These are phyloP conservation scores for Harringtonia aguacate DNA, from an alignment of 2,329 filamentous ascomycete species.

Conservation along the genomic window DNA sequence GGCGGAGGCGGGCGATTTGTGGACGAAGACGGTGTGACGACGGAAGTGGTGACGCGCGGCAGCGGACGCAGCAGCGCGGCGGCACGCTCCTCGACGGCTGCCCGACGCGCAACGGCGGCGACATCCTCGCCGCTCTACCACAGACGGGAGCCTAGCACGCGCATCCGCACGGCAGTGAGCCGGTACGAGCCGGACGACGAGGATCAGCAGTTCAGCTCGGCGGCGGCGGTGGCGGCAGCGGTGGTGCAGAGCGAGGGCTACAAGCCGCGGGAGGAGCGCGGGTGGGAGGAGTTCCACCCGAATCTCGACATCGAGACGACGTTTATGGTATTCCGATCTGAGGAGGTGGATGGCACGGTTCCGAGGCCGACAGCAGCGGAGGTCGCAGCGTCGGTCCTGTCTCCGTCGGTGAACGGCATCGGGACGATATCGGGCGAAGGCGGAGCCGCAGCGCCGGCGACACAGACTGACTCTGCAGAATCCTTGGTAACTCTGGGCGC, in stretches of 20 bases:
- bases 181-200: slow-evolving; percentile 37
- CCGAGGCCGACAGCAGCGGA: slow-evolving; percentile 14
- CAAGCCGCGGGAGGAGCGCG: slow-evolving; percentile 91
- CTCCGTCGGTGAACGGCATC: background rate
- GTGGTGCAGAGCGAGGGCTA: slow-evolving; percentile 91
- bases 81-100: slow-evolving; percentile 30
- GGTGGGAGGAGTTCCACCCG: slow-evolving; percentile 96
- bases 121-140: slow-evolving; percentile 35
- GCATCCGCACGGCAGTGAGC: slow-evolving; percentile 42
- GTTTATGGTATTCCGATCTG: slow-evolving; percentile 68
- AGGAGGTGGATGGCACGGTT: slow-evolving; percentile 71
- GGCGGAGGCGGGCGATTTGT: slow-evolving; percentile 79
- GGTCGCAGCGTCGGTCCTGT: background rate
- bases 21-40: slow-evolving; percentile 50
- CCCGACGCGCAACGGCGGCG: slow-evolving; percentile 27
- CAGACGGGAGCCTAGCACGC: slow-evolving; percentile 46
- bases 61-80: slow-evolving; percentile 11
- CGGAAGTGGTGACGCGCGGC: slow-evolving; percentile 7
- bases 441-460: slow-evolving; percentile 18
- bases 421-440: background rate
- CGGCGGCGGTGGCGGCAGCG: slow-evolving; percentile 78
- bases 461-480: background rate
- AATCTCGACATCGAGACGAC: slow-evolving; percentile 81
- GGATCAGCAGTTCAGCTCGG: slow-evolving; percentile 73
- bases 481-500: background rate